These are phyloP conservation scores for Yarrowia deformans DNA, from an alignment of 805 yeast genomes.

Conservation along the genomic window DNA sequence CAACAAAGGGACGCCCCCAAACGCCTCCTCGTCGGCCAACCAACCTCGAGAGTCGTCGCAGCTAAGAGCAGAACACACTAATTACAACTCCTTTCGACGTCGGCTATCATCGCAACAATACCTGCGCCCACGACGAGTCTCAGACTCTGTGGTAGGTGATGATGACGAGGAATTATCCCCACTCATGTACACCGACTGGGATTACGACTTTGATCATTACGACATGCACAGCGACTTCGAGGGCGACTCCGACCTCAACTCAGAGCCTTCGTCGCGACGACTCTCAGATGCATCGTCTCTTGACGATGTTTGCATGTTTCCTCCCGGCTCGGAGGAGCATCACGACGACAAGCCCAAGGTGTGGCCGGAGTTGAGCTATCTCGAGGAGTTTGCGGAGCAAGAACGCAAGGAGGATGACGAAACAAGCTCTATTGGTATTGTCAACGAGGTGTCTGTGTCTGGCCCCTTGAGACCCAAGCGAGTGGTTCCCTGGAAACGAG, in stretches of 20 bases:
- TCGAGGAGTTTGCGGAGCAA: conserved; percentile 78
- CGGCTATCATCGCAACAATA: conserved; percentile 29
- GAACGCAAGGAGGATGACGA: conserved; percentile 59
- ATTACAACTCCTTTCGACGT: conserved; percentile 35
- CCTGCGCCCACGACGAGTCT: conserved; percentile 21
- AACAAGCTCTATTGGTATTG: conserved; percentile 24
- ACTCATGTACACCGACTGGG: conserved; percentile 29
- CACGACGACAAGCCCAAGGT: conserved; percentile 48
- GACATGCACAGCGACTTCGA: conserved; percentile 20
- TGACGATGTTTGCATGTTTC: conserved; percentile 77
- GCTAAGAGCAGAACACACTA: conserved; percentile 25
- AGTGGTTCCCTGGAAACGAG: conserved; percentile 70
- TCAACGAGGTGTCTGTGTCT: conserved; percentile 54
- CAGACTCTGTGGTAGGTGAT: conserved; percentile 11
- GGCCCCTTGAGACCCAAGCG: conserved; percentile 80
- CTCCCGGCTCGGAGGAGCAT: conserved; percentile 43
- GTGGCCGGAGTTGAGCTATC: conserved; percentile 86
- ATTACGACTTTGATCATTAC: conserved; percentile 22
- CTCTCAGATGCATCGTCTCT: conserved; percentile 70
- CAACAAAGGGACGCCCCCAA: conserved; percentile 14
- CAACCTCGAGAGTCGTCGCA: conserved; percentile 23
- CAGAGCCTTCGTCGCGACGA: conserved; percentile 71
- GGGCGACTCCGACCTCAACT: conserved; percentile 45
- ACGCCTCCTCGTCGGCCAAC: conserved; percentile 7
- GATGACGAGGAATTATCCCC: conserved; percentile 32